Conservation (phyloP, 164 flowering plant species). For the Annona squamosa region DNA sequence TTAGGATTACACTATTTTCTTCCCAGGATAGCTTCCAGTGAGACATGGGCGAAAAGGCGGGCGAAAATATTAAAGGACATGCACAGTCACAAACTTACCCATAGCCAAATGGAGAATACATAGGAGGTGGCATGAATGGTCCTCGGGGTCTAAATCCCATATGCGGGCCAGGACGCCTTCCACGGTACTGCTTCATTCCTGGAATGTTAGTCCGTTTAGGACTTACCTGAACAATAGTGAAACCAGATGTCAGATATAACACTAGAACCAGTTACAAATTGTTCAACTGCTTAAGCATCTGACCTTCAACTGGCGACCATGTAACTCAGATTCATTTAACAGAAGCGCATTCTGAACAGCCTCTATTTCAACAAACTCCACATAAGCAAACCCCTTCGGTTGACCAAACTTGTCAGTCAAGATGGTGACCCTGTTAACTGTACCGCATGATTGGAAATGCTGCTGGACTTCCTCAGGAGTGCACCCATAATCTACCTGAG, state of each 20-base stretch:
- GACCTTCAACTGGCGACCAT: slow-evolving; percentile 83
- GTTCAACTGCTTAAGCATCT: background rate
- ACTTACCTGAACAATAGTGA: slow-evolving; percentile 40
- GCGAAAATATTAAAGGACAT: background rate
- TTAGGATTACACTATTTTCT: background rate
- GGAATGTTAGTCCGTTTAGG: slow-evolving; percentile 75
- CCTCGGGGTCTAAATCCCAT: slow-evolving; percentile 40
- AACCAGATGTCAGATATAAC: background rate
- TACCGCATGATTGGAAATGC: slow-evolving; percentile 81
- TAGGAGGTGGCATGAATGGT: slow-evolving; percentile 39
- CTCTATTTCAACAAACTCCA: slow-evolving; percentile 74
- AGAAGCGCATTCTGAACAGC: slow-evolving; percentile 73
- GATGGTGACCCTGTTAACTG: slow-evolving; percentile 78
- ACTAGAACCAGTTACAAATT: background rate
- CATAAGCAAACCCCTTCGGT: slow-evolving; percentile 86
- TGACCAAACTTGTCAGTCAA: slow-evolving; percentile 80
- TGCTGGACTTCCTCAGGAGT: slow-evolving; percentile 84
- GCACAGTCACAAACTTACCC: slow-evolving; percentile 33
- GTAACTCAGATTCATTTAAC: slow-evolving; percentile 73
- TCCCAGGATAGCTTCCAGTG: background rate
- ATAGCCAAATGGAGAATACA: slow-evolving; percentile 44
- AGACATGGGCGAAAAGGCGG: background rate
- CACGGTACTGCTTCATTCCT: slow-evolving; percentile 68
- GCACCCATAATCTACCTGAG: slow-evolving; percentile 77
- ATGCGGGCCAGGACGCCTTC: slow-evolving; percentile 47